Base-by-base conservation (phyloP, 1,139 yeast genomes). In the Candida sojae region DNA sequence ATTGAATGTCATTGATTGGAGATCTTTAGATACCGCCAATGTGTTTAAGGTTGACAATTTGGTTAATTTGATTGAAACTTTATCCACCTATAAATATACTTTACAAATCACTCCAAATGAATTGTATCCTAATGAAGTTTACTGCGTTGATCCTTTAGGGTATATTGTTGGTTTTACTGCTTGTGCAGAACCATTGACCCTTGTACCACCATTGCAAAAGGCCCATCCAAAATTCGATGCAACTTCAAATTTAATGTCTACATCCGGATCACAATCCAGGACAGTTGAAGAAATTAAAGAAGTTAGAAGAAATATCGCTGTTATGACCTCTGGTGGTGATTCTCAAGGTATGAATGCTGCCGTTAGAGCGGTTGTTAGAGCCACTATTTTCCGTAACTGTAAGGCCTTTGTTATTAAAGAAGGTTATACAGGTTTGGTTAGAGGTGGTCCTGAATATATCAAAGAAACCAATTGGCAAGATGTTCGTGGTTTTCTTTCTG, bases 271-370 rank as follows among this genome's bases (percentile, higher is more conserved):
- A 5, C 58, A 54, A 12, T 53, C 61, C 28, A 47, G 54, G 9
- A 48, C 47, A 5, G 55, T 52, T 28, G 53, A 39, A 17, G 49
- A 41, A 7, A 10, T n/a, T 6, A 38, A 41, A 6, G 32, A 26
- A 11, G 41, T 41, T 8, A 49, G 51, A 38, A 46, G 59, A 45
- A 86, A 85, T 63, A 84, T 87, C 50, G 95, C 88, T 1, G 89
- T 87, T 23, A 87, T 87, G 93, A 87, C 95, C 2, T 85, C 92
- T 0, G 95, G 95, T 54, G 95, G 95, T 61, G 95, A 87, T 64
- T 86, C 93, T 42, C 93, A 89, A 17, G 95, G 95, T 58, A 87
- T 87, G 95, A 85, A 85, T 62, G 89, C 93, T 6, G 86, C 83
- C 28, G 93, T 87, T 8, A 75, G 93, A 56, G 92, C 93, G 1